Evolutionary conservation across 805 yeast species (phyloP).

Genomic region (Metschnikowia arizonensis): DNA sequence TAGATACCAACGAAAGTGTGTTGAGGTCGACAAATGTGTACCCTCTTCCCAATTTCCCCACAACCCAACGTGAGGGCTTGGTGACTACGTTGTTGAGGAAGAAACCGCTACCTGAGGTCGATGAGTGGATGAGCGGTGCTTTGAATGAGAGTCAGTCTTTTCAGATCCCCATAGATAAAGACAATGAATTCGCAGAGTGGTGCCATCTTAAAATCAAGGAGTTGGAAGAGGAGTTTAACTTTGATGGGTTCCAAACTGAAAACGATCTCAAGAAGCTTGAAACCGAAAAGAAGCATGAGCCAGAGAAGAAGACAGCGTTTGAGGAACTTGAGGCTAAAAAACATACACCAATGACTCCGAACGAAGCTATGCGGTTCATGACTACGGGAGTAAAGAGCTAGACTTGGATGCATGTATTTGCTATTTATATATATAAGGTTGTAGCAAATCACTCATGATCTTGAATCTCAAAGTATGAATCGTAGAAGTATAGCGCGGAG

Average conservation of each 20-base stretch:
- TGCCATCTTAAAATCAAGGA: conserved; percentile 54
- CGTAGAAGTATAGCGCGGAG: conserved; percentile 73
- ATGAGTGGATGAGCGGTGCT: conserved; percentile 63
- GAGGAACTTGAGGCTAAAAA: conserved; percentile 21
- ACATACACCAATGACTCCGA: conserved; percentile 29
- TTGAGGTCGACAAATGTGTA: conserved; percentile 69
- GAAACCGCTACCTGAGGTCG: conserved; percentile 86
- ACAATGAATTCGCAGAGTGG: conserved; percentile 68
- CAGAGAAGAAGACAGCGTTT: conserved; percentile 19
- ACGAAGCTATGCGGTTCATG: conserved; percentile 38
- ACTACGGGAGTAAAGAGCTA: conserved; percentile 26
- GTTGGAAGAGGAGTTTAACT: conserved; percentile 52
- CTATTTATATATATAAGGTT: neutral
- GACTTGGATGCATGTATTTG: neutral
- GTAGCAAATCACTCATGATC: conserved; percentile 1
- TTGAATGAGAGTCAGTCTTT: conserved; percentile 18
- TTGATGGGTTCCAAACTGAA: conserved; percentile 57
- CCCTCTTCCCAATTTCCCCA: conserved; percentile 82
- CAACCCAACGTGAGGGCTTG: conserved; percentile 76
- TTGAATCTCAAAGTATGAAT: conserved; percentile 30
- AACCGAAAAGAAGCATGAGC: conserved; percentile 31
- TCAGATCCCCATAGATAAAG: conserved; percentile 32
- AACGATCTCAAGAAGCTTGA: conserved; percentile 39
- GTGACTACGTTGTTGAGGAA: conserved; percentile 82
- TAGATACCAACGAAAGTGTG: conserved; percentile 56